Percentiles rank a stretch among this genome's conserved stretches.
These are phyloP conservation scores for Paecilomyces variotii DNA, from an alignment of 2,329 filamentous ascomycete genomes.

Conservation along the genomic window DNA sequence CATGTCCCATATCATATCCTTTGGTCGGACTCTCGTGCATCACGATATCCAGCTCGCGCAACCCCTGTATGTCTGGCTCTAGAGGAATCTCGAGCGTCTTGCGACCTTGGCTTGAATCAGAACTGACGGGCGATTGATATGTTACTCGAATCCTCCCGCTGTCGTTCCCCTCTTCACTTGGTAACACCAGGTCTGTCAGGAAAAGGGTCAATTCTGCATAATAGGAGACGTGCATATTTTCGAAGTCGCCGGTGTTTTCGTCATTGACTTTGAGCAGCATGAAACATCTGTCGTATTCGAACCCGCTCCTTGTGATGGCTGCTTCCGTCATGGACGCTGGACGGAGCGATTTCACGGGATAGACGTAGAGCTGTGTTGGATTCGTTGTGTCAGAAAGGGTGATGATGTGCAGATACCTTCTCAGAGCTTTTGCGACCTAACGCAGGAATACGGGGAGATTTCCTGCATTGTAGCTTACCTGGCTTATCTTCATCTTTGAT, in stretches of 20 bases:
- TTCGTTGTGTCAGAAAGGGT: neutral
- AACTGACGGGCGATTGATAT: constrained; percentile 21
- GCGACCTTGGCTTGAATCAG: constrained; percentile 16
- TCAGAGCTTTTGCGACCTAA: neutral
- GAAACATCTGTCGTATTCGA: constrained; percentile 60
- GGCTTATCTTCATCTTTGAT: neutral
- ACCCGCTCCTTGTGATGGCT: constrained; percentile 52
- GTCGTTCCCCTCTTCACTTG: constrained; percentile 9
- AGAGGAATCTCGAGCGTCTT: constrained; percentile 49
- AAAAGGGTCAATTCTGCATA: constrained; percentile 59
- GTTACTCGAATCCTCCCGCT: constrained; percentile 33
- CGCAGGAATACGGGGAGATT: constrained; percentile 2
- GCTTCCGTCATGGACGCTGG: constrained; percentile 49
- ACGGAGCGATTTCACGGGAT: constrained; percentile 67
- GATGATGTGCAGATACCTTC: neutral
- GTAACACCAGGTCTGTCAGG: constrained; percentile 44
- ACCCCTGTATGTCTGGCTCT: constrained; percentile 39
- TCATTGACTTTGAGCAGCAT: constrained; percentile 55
- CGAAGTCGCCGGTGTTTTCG: constrained; percentile 25
- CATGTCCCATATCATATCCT: constrained; percentile 56
- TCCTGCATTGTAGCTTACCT: neutral
- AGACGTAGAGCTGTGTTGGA: constrained; percentile 53
- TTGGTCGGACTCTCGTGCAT: constrained; percentile 53
- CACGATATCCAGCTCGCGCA: constrained; percentile 45
- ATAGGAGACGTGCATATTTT: constrained; percentile 53